These are phyloP conservation scores for Mucor sp. DNA, from an alignment of 371 early-diverging fungal species.

Conservation along the genomic window DNA sequence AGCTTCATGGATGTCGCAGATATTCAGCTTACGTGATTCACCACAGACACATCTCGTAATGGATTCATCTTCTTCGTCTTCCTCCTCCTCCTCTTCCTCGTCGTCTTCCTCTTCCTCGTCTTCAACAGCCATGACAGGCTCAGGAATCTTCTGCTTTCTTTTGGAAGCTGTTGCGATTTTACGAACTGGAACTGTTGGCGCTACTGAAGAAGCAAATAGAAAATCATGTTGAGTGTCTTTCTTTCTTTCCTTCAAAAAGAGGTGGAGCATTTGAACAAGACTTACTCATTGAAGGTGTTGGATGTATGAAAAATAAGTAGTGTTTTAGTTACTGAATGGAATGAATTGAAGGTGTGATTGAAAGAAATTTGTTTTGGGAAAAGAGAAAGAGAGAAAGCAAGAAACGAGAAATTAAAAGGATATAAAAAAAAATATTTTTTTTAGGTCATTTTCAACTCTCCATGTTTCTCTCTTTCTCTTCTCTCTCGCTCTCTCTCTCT, in stretches of 20 bases:
- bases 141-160: slow-evolving; percentile 23
- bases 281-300: neutral
- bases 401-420: neutral
- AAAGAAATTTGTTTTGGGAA: neutral
- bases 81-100: slow-evolving; percentile 5
- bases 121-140: slow-evolving; percentile 21
- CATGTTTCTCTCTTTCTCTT: neutral
- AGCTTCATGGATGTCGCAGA: neutral
- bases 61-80: slow-evolving; percentile 60
- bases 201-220: neutral
- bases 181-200: slow-evolving; percentile 5
- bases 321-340: neutral
- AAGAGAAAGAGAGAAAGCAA: neutral
- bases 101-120: slow-evolving; percentile 25
- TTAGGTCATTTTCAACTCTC: neutral
- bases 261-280: neutral
- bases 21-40: slow-evolving; percentile 55
- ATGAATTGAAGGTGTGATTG: neutral
- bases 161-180: slow-evolving; percentile 6
- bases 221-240: neutral
- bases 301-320: neutral
- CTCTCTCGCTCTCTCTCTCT: neutral
- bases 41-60: slow-evolving; percentile 80
- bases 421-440: slow-evolving; percentile 2
- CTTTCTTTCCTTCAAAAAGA: no score